Percentiles rank a stretch among this genome's conserved stretches.
Evolutionary conservation across 768 basidiomycete species (phyloP).

Genomic region (Boletus insuetus): DNA sequence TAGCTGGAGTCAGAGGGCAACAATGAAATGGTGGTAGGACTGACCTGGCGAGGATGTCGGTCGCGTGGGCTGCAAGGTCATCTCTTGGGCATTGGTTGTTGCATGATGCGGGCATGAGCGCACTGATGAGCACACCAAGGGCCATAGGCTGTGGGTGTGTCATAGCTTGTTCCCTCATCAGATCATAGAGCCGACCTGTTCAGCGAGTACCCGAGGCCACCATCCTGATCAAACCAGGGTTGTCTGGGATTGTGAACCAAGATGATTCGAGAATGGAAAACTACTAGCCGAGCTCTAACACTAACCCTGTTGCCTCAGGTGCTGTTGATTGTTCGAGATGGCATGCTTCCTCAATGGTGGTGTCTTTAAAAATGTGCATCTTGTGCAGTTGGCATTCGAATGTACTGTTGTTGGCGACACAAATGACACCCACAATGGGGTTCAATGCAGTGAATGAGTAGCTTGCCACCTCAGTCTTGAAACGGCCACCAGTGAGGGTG

Average conservation of each 20-base stretch:
- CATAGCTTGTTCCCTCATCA: not conserved
- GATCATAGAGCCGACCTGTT: constrained; percentile 21
- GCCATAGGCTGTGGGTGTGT: constrained; percentile 20
- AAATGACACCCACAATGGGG: constrained; percentile 88
- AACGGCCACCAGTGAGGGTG: constrained; percentile 84
- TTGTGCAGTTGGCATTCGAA: constrained; percentile 60
- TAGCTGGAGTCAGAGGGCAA: constrained; percentile 22
- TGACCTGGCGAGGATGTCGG: constrained; percentile 76
- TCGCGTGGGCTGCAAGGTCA: constrained; percentile 63
- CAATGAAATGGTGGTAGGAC: not conserved
- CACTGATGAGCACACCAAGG: constrained; percentile 31
- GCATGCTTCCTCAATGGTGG: constrained; percentile 49
- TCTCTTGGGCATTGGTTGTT: constrained; percentile 44
- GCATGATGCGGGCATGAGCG: constrained; percentile 56
- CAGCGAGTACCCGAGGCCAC: too few species aligned
- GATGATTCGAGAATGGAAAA: too few species aligned
- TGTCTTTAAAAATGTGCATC: constrained; percentile 63
- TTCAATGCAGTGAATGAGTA: constrained; percentile 98
- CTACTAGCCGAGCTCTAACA: too few species aligned
- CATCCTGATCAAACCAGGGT: too few species aligned
- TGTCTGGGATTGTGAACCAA: too few species aligned
- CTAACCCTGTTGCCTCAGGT: not conserved
- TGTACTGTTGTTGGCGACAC: constrained; percentile 74
- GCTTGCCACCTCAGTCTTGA: constrained; percentile 79
- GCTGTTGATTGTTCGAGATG: constrained; percentile 35